Percentiles rank a stretch among this genome's conserved stretches.
phyloP scores from a whole-genome alignment of 2,329 filamentous ascomycete genomes.

The Fusarium longipes region DNA sequence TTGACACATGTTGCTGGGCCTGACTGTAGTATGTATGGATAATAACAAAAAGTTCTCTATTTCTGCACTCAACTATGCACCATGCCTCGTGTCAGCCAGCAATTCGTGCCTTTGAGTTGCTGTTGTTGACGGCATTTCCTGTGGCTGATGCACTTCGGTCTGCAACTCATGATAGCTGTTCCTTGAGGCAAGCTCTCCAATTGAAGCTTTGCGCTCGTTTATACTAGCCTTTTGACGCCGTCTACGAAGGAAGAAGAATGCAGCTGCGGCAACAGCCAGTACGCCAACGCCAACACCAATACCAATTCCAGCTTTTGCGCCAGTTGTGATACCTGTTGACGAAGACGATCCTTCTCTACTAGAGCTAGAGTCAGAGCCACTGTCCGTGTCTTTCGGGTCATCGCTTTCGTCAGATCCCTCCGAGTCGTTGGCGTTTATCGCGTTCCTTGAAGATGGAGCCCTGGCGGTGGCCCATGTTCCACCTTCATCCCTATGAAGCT shows the following conservation, averaged over 20 bases:
- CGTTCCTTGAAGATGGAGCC: not conserved
- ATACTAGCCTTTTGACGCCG: not conserved
- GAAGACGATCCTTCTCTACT: not conserved
- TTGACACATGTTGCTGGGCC: not conserved
- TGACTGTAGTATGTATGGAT: too few species aligned
- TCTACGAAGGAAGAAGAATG: conserved; percentile 11
- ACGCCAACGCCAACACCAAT: conserved; percentile 8
- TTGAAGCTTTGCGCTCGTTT: not conserved
- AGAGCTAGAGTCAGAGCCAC: not conserved
- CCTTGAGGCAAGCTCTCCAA: conserved; percentile 2
- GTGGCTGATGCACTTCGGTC: conserved; percentile 1
- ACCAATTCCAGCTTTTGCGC: conserved; percentile 27
- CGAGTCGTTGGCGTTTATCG: not conserved
- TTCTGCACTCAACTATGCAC: not conserved
- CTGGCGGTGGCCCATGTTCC: conserved; percentile 11
- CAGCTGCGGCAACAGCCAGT: not conserved
- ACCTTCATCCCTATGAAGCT: conserved; percentile 9
- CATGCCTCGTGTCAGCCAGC: conserved; percentile 15
- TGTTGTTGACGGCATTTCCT: conserved; percentile 5
- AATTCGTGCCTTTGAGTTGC: conserved; percentile 15
- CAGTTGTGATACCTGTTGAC: conserved; percentile 10
- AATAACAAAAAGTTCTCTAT: not conserved
- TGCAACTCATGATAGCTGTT: conserved; percentile 20
- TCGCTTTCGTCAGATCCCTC: not conserved
- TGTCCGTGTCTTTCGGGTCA: not conserved